A percentile compares a stretch with the other conserved stretches of the same genome.
These are phyloP conservation scores for Kregervanrija pseudodelftensis DNA, from an alignment of 805 yeast species.

Conservation along the genomic window DNA sequence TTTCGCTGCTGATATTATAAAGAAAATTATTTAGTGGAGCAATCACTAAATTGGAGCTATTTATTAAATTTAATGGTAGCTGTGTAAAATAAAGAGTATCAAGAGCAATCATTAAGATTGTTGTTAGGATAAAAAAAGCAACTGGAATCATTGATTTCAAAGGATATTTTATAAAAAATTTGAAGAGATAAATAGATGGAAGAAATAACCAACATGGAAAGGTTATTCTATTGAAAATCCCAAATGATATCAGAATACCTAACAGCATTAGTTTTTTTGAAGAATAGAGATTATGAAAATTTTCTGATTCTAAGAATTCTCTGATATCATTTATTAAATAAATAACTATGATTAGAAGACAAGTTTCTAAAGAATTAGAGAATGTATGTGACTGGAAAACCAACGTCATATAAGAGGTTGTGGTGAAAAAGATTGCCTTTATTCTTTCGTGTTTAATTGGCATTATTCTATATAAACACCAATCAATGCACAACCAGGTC, in stretches of 20 bases:
- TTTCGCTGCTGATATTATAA: constrained; percentile 56
- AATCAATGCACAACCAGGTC: constrained; percentile 28
- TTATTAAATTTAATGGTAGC: background rate
- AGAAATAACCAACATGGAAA: constrained; percentile 67
- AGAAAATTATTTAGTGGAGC: constrained; percentile 72
- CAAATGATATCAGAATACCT: constrained; percentile 55
- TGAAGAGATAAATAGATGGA: constrained; percentile 47
- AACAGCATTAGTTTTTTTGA: constrained; percentile 16
- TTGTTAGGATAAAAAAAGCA: constrained; percentile 30
- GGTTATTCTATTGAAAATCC: constrained; percentile 79
- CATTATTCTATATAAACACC: constrained; percentile 24
- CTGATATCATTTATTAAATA: constrained; percentile 37
- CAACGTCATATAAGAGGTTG: constrained; percentile 63
- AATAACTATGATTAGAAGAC: constrained; percentile 42
- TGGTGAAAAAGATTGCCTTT: constrained; percentile 40
- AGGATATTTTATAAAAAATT: constrained; percentile 30
- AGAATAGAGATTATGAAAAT: background rate
- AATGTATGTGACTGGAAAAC: constrained; percentile 81
- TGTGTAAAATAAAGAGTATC: constrained; percentile 43
- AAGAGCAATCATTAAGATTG: constrained; percentile 33
- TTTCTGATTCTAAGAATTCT: constrained; percentile 9
- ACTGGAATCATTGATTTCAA: constrained; percentile 31
- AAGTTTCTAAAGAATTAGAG: constrained; percentile 79
- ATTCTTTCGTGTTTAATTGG: constrained; percentile 28
- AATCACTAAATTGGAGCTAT: constrained; percentile 31